These are phyloP conservation scores for Westerdykella sp. DNA, from an alignment of 2,329 filamentous ascomycete species.

Conservation along the genomic window DNA sequence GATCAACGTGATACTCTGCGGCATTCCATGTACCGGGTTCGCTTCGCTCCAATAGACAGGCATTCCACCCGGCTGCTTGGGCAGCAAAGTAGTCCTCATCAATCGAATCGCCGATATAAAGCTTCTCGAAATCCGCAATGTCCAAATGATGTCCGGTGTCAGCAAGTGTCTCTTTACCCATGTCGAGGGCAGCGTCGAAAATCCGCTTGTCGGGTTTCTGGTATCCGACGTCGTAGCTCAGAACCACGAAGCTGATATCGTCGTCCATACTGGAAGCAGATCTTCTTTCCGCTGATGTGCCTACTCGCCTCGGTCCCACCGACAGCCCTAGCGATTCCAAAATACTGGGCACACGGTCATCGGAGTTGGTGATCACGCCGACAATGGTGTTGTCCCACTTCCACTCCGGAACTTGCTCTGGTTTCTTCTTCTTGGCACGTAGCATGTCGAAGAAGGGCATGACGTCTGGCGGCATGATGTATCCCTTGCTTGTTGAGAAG, in stretches of 20 bases:
- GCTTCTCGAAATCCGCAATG: slow-evolving; percentile 31
- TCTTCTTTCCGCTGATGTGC: slow-evolving; percentile 4
- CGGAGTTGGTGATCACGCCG: slow-evolving; percentile 58
- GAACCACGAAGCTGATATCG: slow-evolving; percentile 53
- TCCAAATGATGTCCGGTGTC: slow-evolving; percentile 10
- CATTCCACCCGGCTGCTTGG: slow-evolving; percentile 43
- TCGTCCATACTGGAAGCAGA: slow-evolving; percentile 17
- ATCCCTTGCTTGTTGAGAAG: slow-evolving; percentile 51
- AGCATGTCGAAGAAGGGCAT: slow-evolving; percentile 42
- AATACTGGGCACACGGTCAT: slow-evolving; percentile 52
- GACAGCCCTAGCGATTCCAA: slow-evolving; percentile 49
- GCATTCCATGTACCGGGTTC: no score
- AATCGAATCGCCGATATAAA: slow-evolving; percentile 53
- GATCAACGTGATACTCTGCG: no score
- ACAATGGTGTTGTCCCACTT: slow-evolving; percentile 42
- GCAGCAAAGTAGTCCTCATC: slow-evolving; percentile 49
- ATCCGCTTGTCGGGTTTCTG: slow-evolving; percentile 55
- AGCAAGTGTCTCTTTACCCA: slow-evolving; percentile 35
- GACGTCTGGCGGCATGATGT: slow-evolving; percentile 46
- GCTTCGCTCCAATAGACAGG: slow-evolving; percentile 4
- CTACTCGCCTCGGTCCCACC: slow-evolving; percentile 31
- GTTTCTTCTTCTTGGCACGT: slow-evolving; percentile 13
- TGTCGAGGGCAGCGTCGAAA: slow-evolving; percentile 49
- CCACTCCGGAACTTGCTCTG: slow-evolving; percentile 14
- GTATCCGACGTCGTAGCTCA: slow-evolving; percentile 57